phyloP scores from a whole-genome alignment of 768 basidiomycete genomes.

The Kwoniella botswanensis region DNA sequence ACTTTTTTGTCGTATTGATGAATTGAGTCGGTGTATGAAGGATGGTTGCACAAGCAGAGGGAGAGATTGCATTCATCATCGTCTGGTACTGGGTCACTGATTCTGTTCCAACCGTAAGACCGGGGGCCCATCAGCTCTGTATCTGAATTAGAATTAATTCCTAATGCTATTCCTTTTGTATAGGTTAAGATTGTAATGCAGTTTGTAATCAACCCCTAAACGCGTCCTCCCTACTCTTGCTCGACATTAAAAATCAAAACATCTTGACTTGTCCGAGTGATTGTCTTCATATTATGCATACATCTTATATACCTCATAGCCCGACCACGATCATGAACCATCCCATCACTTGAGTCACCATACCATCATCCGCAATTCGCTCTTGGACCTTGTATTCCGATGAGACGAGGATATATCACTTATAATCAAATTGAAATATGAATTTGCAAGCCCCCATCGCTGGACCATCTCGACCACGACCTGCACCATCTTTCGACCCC shows the following conservation, averaged over 20 bases:
- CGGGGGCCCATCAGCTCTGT: background rate
- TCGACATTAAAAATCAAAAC: too few species aligned
- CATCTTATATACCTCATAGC: background rate
- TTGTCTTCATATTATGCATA: background rate
- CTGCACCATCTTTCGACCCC: slow-evolving; percentile 9
- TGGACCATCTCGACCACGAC: slow-evolving; percentile 19
- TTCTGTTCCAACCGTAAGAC: background rate
- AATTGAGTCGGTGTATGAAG: too few species aligned
- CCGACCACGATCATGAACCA: background rate
- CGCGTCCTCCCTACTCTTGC: background rate
- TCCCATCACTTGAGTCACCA: background rate
- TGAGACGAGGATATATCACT: background rate
- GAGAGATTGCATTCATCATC: background rate
- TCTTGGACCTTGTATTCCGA: background rate
- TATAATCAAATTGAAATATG: background rate
- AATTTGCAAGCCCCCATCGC: slow-evolving; percentile 22
- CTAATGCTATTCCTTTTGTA: background rate
- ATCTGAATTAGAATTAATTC: background rate
- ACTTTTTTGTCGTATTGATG: too few species aligned
- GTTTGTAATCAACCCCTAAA: background rate
- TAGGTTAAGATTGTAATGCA: background rate
- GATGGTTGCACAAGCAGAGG: background rate
- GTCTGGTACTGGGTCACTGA: background rate
- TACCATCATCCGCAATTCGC: background rate
- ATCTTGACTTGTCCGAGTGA: background rate